phyloP scores from a whole-genome alignment of 1,284 basidiomycete species.

The Fomitopsis palustris region DNA sequence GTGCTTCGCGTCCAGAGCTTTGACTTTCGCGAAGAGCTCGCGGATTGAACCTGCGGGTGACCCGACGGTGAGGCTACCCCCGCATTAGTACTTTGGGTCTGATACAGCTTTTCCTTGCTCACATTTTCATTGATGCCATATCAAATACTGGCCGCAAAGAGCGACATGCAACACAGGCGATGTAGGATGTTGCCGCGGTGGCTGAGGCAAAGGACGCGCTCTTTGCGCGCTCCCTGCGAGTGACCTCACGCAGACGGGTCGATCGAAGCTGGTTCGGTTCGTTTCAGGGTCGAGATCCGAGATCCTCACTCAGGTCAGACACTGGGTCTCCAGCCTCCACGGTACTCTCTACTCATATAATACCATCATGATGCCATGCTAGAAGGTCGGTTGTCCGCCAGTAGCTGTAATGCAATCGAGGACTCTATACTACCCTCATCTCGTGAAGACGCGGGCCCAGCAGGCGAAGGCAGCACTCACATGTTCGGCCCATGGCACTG shows the following conservation, averaged over 20 bases:
- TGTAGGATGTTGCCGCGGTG: background rate
- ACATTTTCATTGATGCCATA: conserved; percentile 21
- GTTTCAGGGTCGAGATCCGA: background rate
- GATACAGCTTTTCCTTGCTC: conserved; percentile 1
- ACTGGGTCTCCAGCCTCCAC: too few species aligned
- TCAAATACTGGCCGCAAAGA: background rate
- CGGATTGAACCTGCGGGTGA: conserved; percentile 77
- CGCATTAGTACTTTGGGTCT: background rate
- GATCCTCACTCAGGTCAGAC: too few species aligned
- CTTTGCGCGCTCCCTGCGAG: background rate
- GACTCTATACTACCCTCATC: too few species aligned
- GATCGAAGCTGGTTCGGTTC: background rate
- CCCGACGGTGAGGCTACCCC: conserved; percentile 77
- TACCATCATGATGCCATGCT: too few species aligned
- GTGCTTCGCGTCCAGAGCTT: conserved; percentile 87
- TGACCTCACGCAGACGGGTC: background rate
- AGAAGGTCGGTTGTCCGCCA: too few species aligned
- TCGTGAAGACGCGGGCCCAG: too few species aligned
- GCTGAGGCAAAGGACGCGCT: background rate
- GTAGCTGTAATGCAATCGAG: too few species aligned
- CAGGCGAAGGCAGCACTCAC: too few species aligned
- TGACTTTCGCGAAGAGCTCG: conserved; percentile 79
- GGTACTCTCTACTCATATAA: too few species aligned
- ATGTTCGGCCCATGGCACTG: too few species aligned
- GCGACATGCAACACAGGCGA: background rate